Base-by-base conservation (phyloP, 192 early-diverging fungal genomes). In the Pilaira anomala region DNA sequence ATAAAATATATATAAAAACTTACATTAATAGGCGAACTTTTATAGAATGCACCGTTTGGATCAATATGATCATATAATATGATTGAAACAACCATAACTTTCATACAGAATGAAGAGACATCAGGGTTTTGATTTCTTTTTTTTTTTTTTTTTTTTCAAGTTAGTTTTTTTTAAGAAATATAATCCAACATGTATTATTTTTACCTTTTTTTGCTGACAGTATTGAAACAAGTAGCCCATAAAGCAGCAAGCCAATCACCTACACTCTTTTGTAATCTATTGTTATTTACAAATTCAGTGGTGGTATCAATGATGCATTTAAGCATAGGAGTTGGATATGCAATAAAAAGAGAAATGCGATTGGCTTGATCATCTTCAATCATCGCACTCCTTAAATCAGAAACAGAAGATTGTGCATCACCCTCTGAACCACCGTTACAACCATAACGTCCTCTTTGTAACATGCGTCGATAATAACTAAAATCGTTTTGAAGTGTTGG, bases 281-380 rank as follows among this genome's bases (percentile, higher is more conserved):
- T 63, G 60, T 81, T 81, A 7, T 65, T 80, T 14, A 93, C 87
- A 64, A 81, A 89, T 50, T 83, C 69, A 41, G 83, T 83, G 6
- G 88, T 87, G 49, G 91, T 84, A 52, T 95, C 91, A 13, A 93
- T 93, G 13, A 98, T 82, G 21, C 83, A 77, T 78, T 91, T 94
- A 22, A 94, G 77, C 88, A 98, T 92, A 1, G 96, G 95, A 25
- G 88, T 93, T 52, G 94, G 88, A 76, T 97, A 92, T 24, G 96
- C 96, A 65, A 92, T 96, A 74, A 98, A 98, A 56, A 98, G 83
- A 18, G 96, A 96, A 84, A 98, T 96, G 19, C 84, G 78, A 68
- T 96, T 97, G 51, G 96, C 94, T 12, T 91, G 76, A 41, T 93
- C 93, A 65, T 94, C 94, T 62, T 86, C 81, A 45, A 92, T 80